A percentile compares a stretch with the other conserved stretches of the same genome.
phyloP scores from a whole-genome alignment of 1,284 basidiomycete species.

The Trametes versicolor region DNA sequence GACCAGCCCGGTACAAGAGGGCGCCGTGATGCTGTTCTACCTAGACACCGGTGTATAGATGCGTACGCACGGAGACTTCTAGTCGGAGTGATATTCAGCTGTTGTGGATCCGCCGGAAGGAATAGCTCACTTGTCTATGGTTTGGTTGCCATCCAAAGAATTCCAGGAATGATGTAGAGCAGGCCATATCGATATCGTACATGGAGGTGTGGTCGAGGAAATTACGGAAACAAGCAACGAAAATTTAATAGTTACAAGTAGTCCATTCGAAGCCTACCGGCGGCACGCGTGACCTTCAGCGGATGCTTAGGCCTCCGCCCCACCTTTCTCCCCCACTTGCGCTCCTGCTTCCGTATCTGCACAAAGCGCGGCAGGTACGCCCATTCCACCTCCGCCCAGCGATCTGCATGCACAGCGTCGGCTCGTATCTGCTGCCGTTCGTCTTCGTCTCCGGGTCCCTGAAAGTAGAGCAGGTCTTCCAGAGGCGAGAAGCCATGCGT shows the following conservation, averaged over 20 bases:
- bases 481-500: neutral
- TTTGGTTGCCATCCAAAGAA: no score
- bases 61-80: no score
- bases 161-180: no score
- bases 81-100: no score
- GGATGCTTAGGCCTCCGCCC: neutral
- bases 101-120: no score
- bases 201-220: no score
- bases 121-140: no score
- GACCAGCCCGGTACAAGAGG: no score
- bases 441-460: conserved; percentile 1
- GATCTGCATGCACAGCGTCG: neutral
- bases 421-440: conserved; percentile 13
- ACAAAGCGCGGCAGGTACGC: neutral
- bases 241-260: no score
- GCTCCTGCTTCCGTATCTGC: neutral
- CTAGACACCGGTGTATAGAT: neutral
- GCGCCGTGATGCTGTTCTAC: neutral
- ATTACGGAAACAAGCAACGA: no score
- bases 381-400: neutral
- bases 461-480: neutral
- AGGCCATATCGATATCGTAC: no score
- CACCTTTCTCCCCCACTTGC: conserved; percentile 1
- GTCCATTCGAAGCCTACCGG: neutral
- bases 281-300: neutral